phyloP scores from a whole-genome alignment of 352 stramenopile species.

The Plasmopara muralis region DNA sequence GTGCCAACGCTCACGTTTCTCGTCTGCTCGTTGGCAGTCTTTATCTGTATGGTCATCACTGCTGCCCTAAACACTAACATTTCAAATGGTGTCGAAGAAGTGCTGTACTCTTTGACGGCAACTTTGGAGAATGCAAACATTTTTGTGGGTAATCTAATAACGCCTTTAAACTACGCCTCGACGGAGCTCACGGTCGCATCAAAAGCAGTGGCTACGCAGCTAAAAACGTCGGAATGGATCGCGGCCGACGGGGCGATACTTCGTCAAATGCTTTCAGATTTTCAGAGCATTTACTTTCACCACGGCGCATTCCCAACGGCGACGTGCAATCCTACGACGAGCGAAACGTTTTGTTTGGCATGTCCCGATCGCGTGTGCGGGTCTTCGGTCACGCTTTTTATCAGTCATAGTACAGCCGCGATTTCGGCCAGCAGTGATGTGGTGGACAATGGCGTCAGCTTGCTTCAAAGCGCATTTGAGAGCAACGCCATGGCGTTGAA shows the following conservation, averaged over 20 bases:
- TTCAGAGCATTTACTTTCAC: constrained; percentile 41
- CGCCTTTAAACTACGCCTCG: constrained; percentile 36
- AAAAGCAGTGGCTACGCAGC: constrained; percentile 28
- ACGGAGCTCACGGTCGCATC: constrained; percentile 39
- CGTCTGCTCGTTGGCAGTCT: constrained; percentile 61
- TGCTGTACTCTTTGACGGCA: constrained; percentile 61
- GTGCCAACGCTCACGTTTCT: constrained; percentile 57
- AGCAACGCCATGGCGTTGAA: constrained; percentile 32
- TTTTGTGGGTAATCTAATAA: constrained; percentile 55
- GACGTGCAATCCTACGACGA: constrained; percentile 33
- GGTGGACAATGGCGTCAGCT: constrained; percentile 24
- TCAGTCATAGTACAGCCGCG: constrained; percentile 18
- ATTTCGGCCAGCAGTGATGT: constrained; percentile 20
- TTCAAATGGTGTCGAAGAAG: constrained; percentile 49
- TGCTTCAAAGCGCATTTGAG: constrained; percentile 44
- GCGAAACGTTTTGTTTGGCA: constrained; percentile 40
- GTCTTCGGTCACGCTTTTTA: constrained; percentile 35
- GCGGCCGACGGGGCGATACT: constrained; percentile 39
- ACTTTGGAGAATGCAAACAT: constrained; percentile 76
- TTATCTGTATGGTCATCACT: constrained; percentile 73
- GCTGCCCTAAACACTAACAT: constrained; percentile 77
- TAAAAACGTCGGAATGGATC: constrained; percentile 52
- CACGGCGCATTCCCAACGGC: constrained; percentile 49
- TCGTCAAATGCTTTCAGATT: constrained; percentile 53
- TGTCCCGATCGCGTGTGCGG: constrained; percentile 54